phyloP scores from a whole-genome alignment of 208 protist species.

The Leishmania aethiopica region DNA sequence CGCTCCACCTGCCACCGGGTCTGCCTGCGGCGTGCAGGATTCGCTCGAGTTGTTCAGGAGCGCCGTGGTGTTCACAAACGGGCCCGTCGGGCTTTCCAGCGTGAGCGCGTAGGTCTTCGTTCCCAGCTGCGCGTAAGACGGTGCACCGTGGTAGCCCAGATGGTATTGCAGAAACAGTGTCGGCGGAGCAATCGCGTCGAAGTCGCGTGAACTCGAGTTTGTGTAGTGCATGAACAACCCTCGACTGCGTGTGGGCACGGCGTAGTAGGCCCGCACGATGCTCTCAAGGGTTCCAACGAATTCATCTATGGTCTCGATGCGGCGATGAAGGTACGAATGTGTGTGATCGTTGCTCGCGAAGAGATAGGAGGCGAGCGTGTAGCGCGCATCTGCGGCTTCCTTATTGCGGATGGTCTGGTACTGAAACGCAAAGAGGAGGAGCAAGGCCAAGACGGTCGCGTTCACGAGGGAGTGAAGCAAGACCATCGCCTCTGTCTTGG shows the following conservation, averaged over 20 bases:
- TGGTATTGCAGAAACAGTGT: constrained; percentile 41
- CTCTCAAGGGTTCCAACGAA: constrained; percentile 41
- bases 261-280: constrained; percentile 49
- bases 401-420: constrained; percentile 50
- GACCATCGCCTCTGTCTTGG: constrained; percentile 12
- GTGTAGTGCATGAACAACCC: constrained; percentile 70
- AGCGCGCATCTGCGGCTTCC: constrained; percentile 37
- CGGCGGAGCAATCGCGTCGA: constrained; percentile 26
- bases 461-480: constrained; percentile 44
- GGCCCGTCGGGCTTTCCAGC: constrained; percentile 33
- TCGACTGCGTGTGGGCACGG: constrained; percentile 33
- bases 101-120: constrained; percentile 27
- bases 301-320: constrained; percentile 53
- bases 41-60: constrained; percentile 25
- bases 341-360: constrained; percentile 41
- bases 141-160: constrained; percentile 31
- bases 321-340: constrained; percentile 18
- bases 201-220: constrained; percentile 6
- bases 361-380: constrained; percentile 45
- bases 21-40: constrained; percentile 34
- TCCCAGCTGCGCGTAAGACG: constrained; percentile 19
- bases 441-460: constrained; percentile 32
- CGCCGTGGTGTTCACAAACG: constrained; percentile 29
- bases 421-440: constrained; percentile 46
- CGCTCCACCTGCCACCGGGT: constrained; percentile 27